phyloP scores from a whole-genome alignment of 2,329 filamentous ascomycete genomes.

The Cryphonectria nitschkei region DNA sequence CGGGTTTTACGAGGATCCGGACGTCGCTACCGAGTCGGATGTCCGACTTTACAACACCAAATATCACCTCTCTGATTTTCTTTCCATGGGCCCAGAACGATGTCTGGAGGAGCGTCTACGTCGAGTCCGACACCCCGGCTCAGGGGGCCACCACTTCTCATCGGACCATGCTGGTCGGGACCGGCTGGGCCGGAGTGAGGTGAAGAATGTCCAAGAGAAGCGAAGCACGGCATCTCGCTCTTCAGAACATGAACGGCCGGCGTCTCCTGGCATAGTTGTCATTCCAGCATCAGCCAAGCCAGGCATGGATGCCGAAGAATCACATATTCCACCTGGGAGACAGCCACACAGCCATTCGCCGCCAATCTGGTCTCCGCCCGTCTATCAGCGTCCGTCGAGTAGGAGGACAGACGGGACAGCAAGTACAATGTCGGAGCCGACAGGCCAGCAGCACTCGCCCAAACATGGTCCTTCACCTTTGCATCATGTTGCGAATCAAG shows the following conservation, averaged over 20 bases:
- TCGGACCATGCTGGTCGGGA: constrained; percentile 19
- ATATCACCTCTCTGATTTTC: constrained; percentile 56
- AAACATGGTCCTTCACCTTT: constrained; percentile 3
- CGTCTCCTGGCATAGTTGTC: constrained; percentile 45
- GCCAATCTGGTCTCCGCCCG: constrained; percentile 37
- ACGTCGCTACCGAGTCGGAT: constrained; percentile 41
- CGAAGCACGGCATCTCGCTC: constrained; percentile 30
- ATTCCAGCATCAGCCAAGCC: constrained; percentile 35
- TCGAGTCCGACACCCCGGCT: constrained; percentile 5
- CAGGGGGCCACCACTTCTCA: background rate
- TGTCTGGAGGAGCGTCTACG: constrained; percentile 59
- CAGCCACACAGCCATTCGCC: constrained; percentile 40
- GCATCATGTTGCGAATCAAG: background rate
- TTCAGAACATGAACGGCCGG: constrained; percentile 24
- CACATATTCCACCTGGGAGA: constrained; percentile 12
- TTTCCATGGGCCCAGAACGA: constrained; percentile 57
- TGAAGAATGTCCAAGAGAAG: constrained; percentile 36
- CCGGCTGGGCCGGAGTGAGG: constrained; percentile 28
- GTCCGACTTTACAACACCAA: constrained; percentile 57
- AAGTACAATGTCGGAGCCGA: constrained; percentile 40
- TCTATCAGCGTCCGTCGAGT: constrained; percentile 37
- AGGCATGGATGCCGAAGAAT: constrained; percentile 30
- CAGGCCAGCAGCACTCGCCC: constrained; percentile 34
- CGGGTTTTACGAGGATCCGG: constrained; percentile 63
- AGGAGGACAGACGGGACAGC: constrained; percentile 38